These are phyloP conservation scores for Penicillium sp. DNA, from an alignment of 2,329 filamentous ascomycete species.

Conservation along the genomic window DNA sequence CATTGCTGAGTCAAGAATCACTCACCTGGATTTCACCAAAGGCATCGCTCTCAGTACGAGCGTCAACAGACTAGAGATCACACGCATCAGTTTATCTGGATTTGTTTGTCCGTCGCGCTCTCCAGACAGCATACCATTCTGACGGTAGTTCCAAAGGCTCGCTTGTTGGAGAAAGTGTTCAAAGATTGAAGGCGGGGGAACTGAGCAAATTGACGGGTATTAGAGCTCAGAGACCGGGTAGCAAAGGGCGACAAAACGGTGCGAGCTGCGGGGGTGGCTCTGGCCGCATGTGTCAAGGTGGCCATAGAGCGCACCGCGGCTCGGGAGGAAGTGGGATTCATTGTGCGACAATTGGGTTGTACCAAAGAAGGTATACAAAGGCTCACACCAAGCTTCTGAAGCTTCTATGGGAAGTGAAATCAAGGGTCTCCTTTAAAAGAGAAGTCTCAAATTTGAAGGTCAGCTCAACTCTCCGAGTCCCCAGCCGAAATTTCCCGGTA, in stretches of 20 bases:
- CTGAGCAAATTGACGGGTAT: constrained; percentile 30
- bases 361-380: constrained; percentile 5
- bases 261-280: constrained; percentile 37
- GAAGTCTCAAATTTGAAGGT: constrained; percentile 14
- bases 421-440: constrained; percentile 6
- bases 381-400: constrained; percentile 1
- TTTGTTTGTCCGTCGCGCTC: neutral
- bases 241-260: constrained; percentile 24
- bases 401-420: constrained; percentile 3
- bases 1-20: neutral
- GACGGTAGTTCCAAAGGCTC: constrained; percentile 38
- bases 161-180: constrained; percentile 25
- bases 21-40: constrained; percentile 84
- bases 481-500: constrained; percentile 30
- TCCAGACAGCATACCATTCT: constrained; percentile 34
- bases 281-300: constrained; percentile 37
- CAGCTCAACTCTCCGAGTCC: constrained; percentile 13
- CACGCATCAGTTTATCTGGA: constrained; percentile 4
- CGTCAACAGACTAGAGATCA: constrained; percentile 43
- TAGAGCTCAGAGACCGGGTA: constrained; percentile 33
- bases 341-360: constrained; percentile 30
- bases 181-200: constrained; percentile 39
- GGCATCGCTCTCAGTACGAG: constrained; percentile 90
- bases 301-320: constrained; percentile 40
- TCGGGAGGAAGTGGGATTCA: constrained; percentile 34